Base-by-base conservation (phyloP, 2,329 filamentous ascomycete species). In the Neonectria ditissima region DNA sequence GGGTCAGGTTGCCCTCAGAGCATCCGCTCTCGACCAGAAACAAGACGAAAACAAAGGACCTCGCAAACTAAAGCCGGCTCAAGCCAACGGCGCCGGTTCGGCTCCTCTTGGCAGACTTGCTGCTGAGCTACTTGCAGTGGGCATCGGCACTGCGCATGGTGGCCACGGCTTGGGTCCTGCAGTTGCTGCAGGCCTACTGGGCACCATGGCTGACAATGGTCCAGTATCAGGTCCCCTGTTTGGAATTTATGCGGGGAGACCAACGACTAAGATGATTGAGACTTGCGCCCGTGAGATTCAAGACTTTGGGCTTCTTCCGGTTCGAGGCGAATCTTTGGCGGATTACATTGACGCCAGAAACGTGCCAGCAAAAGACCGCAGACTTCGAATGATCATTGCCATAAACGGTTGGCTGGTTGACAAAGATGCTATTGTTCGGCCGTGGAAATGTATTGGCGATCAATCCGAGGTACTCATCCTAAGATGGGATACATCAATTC, bases 221-320 rank as follows among this genome's bases (percentile, higher is more conserved):
- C 86, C 96, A 16, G 83, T 94, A 44, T 91, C 97, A 30, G 95
- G 94, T 16, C 89, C 91, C 39, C 81, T 98, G 41, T 97, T 98
- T 74, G 96, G 96, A 9, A 92, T 96, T n/a, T 97, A 97, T 75
- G 92, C 92, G 45, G 89, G 91, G 1, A 88, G 90, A 37, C 94
- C 97, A 84, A 92, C 92, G 0, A 89, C 90, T 55, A 91, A 94
- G 76, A 93, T 94, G 84, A 92, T 97, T 84, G 93, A 97, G 68
- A 85, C 90, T n/a, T 97, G 97, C 76, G 87, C 91, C 11, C 89
- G 89, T 69, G 93, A 97, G 68, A 90, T 98, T 16, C 89, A 93
- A 71, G 94, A 98, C 74, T 97, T 97, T 77, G 93, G 89, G 0
- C 92, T 98, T 72, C 79, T 97, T 11, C 92, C 93, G 0, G 82